These are phyloP conservation scores for Punctularia strigosozonata DNA, from an alignment of 768 basidiomycete species.

Conservation along the genomic window DNA sequence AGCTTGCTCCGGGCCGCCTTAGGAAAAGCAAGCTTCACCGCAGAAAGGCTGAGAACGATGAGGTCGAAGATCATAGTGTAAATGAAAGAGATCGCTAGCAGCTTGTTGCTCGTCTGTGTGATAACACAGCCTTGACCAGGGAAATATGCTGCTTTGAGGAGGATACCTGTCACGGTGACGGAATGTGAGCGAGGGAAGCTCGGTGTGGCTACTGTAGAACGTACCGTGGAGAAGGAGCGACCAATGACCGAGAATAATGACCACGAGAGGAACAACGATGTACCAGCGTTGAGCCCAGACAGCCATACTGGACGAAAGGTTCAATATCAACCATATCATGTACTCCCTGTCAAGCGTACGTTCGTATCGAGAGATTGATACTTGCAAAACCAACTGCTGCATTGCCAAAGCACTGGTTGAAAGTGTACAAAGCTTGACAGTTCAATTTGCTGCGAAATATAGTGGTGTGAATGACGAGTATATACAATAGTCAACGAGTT, in stretches of 20 bases:
- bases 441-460: constrained; percentile 21
- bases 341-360: constrained; percentile 17
- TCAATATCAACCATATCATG: constrained; percentile 5
- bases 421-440: constrained; percentile 35
- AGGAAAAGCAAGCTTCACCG: constrained; percentile 38
- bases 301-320: constrained; percentile 32
- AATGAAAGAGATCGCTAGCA: constrained; percentile 61
- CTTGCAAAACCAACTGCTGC: constrained; percentile 32
- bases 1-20: constrained; percentile 30
- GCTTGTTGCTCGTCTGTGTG: constrained; percentile 43
- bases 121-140: constrained; percentile 42
- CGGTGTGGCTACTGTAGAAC: neutral
- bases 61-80: constrained; percentile 72
- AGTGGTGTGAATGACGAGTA: neutral
- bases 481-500: neutral
- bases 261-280: constrained; percentile 35
- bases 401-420: constrained; percentile 31
- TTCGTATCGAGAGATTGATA: constrained; percentile 34
- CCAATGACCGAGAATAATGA: constrained; percentile 60
- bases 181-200: neutral
- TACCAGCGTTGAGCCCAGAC: constrained; percentile 51
- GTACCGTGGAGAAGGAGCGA: constrained; percentile 54
- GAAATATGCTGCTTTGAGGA: constrained; percentile 47
- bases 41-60: constrained; percentile 44
- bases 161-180: constrained; percentile 29